Base-by-base conservation (phyloP, 176 grass and related monocot species). In the Carex pumila region DNA sequence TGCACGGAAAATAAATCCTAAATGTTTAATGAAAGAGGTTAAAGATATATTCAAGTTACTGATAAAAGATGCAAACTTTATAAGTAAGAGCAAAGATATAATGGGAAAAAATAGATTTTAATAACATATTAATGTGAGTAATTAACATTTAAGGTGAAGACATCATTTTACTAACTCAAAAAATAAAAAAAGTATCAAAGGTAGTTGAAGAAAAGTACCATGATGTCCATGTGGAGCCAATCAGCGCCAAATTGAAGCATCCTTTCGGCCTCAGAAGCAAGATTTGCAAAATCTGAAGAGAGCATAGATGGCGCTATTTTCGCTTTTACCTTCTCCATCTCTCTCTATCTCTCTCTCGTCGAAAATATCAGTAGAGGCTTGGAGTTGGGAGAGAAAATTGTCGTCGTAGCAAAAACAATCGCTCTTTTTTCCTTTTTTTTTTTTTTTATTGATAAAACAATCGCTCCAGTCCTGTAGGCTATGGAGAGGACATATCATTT, bases 141-240 rank as follows among this genome's bases (percentile, higher is more conserved):
- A 37, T 37, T 37, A 37, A 37, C 36, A 25, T 25, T 39, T 4
- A 39, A 5, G 37, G 37, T 39, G 37, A 39, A 39, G 4, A 3
- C 37, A 39, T 39, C 39, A 22, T 61, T 61, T 29, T 32, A 49
- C 13, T 82, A 12, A 65, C n/a, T 47, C 29, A 19, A 49, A 63
- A 63, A 39, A n/a, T 50, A 65, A 9, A 7, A 63, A 11, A 39
- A 0, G 1, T 50, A 12, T 50, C 2, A 62, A 6, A 39, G 21
- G 17, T 8, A 37, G 17, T 80, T 34, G 4, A n/a, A 53, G 13
- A 2, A 21, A 43, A 73, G 32, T 89, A 98, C 96, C 96, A 99
- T 99, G 88, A 95, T 95, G 85, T 99, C 96, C 96, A 99, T 99
- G 91, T 95, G 96, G 71, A 99, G 91, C 96, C 96, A 99, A 71